These are phyloP conservation scores for Bolboschoenoplectus hybrid DNA, from an alignment of 202 grass and related monocot genomes.

Conservation along the genomic window DNA sequence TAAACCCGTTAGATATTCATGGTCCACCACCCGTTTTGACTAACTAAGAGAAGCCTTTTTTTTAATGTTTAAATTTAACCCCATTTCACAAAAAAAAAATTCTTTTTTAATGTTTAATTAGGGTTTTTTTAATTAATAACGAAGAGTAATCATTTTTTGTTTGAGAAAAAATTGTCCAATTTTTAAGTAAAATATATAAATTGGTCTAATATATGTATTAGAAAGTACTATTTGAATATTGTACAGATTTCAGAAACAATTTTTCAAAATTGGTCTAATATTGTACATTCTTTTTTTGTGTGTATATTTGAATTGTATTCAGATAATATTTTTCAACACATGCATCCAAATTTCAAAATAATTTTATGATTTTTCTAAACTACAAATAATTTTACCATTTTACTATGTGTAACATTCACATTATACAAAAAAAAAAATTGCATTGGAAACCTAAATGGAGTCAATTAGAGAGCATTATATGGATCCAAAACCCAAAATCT, in stretches of 20 bases:
- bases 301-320: background rate
- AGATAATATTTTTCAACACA: background rate
- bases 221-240: too few relatives aligned
- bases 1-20: constrained; percentile 13
- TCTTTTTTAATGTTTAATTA: too few relatives aligned
- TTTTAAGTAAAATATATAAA: too few relatives aligned
- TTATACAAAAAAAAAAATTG: background rate
- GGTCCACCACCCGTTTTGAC: background rate
- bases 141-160: background rate
- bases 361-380: background rate
- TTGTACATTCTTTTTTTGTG: background rate
- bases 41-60: background rate
- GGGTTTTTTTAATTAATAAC: background rate
- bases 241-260: too few relatives aligned
- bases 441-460: constrained; percentile 3
- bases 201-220: too few relatives aligned
- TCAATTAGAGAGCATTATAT: background rate
- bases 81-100: too few relatives aligned
- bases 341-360: background rate
- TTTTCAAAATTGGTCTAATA: too few relatives aligned
- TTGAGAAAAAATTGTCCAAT: background rate
- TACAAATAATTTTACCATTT: background rate
- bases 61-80: too few relatives aligned
- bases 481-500: constrained; percentile 32
- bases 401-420: background rate